Percentiles rank a stretch among this genome's conserved stretches.
These are phyloP conservation scores for Berkeleyomyces rouxiae DNA, from an alignment of 2,329 filamentous ascomycete species.

Conservation along the genomic window DNA sequence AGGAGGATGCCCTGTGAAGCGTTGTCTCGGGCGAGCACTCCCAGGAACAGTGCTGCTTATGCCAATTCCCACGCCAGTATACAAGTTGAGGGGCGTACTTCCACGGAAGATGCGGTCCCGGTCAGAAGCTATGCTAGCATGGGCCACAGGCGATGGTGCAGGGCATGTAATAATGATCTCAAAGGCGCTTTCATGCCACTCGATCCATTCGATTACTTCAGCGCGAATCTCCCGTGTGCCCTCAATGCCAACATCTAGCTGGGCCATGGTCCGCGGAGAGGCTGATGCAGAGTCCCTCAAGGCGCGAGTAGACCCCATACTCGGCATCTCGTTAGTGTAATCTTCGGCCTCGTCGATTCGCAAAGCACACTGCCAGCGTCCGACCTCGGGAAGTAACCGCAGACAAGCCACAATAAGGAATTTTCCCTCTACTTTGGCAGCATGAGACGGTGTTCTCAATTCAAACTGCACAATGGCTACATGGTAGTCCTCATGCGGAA, in stretches of 20 bases:
- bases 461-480: slow-evolving; percentile 12
- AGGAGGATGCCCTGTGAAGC: slow-evolving; percentile 6
- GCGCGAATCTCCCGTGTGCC: slow-evolving; percentile 11
- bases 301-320: background rate
- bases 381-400: background rate
- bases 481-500: slow-evolving; percentile 11
- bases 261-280: slow-evolving; percentile 5
- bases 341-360: slow-evolving; percentile 11
- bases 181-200: slow-evolving; percentile 12
- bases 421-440: slow-evolving; percentile 10
- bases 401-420: slow-evolving; percentile 12
- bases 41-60: background rate
- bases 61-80: background rate
- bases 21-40: background rate
- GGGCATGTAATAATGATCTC: slow-evolving; percentile 11
- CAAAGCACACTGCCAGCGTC: slow-evolving; percentile 12
- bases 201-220: slow-evolving; percentile 11
- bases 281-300: background rate
- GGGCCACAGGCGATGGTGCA: background rate
- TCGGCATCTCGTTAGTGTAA: slow-evolving; percentile 12
- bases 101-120: slow-evolving; percentile 6
- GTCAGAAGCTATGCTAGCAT: background rate
- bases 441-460: slow-evolving; percentile 8
- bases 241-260: slow-evolving; percentile 12
- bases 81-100: slow-evolving; percentile 6